Evolutionary conservation across 2,329 filamentous ascomycete species (phyloP).

Genomic region (Sarocladium oryzae): DNA sequence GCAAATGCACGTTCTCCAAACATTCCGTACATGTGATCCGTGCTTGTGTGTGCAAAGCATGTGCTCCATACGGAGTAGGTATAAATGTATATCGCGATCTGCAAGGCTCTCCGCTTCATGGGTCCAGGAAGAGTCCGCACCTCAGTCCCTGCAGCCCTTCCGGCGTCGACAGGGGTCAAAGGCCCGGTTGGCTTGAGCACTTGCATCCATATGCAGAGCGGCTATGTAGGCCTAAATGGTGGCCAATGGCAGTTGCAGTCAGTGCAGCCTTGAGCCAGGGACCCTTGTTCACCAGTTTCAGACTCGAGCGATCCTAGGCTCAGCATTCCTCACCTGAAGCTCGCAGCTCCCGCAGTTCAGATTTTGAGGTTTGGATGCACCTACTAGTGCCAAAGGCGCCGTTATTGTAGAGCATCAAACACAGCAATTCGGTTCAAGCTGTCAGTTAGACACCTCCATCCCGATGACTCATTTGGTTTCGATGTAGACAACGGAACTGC

Average conservation of each 20-base stretch:
- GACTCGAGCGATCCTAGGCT: slow-evolving; percentile 11
- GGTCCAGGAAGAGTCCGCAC: not conserved
- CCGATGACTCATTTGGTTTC: too few relatives aligned
- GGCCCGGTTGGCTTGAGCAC: slow-evolving; percentile 29
- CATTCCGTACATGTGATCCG: too few relatives aligned
- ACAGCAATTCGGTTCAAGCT: too few relatives aligned
- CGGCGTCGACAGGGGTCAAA: slow-evolving; percentile 17
- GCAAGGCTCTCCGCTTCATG: not conserved
- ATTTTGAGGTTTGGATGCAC: too few relatives aligned
- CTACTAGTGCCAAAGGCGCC: too few relatives aligned
- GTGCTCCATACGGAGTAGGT: too few relatives aligned
- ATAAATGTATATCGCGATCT: not conserved
- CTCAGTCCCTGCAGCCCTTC: slow-evolving; percentile 23
- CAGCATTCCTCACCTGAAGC: slow-evolving; percentile 8
- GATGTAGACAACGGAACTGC: too few relatives aligned
- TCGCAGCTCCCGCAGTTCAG: not conserved
- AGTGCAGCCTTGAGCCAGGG: slow-evolving; percentile 21
- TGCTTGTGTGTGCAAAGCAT: too few relatives aligned
- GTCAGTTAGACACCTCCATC: too few relatives aligned
- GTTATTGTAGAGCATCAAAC: not conserved
- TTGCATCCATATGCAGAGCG: slow-evolving; percentile 35
- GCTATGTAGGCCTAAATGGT: slow-evolving; percentile 32
- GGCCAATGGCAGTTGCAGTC: slow-evolving; percentile 23
- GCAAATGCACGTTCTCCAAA: too few relatives aligned
- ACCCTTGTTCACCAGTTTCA: slow-evolving; percentile 21